These are phyloP conservation scores for Urochloa ruziziensis DNA, from an alignment of 176 grass and related monocot genomes.

Conservation along the genomic window DNA sequence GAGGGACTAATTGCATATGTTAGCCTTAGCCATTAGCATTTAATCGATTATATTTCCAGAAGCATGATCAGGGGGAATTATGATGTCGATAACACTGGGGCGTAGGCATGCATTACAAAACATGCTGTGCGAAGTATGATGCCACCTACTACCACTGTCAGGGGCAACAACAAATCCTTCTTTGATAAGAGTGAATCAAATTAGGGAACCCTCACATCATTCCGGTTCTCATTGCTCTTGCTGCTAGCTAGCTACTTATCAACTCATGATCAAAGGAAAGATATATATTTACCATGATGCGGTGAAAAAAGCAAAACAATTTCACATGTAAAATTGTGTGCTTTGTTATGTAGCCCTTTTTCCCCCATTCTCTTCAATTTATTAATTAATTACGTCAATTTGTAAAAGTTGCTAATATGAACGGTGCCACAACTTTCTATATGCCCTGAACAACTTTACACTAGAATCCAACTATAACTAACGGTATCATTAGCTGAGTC, in stretches of 20 bases:
- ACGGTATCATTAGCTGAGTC: slow-evolving; percentile 46
- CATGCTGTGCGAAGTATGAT: slow-evolving; percentile 47
- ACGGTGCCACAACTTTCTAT: slow-evolving; percentile 26
- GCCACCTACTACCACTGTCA: slow-evolving; percentile 57
- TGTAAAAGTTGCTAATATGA: slow-evolving; percentile 18
- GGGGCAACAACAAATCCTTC: slow-evolving; percentile 44
- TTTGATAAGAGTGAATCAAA: slow-evolving; percentile 44
- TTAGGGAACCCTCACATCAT: slow-evolving; percentile 50
- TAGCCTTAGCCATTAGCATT: slow-evolving; percentile 46
- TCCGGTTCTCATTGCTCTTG: slow-evolving; percentile 49
- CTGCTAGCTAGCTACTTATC: slow-evolving; percentile 42
- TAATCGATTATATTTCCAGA: slow-evolving; percentile 44
- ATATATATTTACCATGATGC: slow-evolving; percentile 26
- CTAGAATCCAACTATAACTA: slow-evolving; percentile 45
- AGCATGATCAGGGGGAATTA: slow-evolving; percentile 57
- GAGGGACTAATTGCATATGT: slow-evolving; percentile 50
- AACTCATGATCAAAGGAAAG: slow-evolving; percentile 42
- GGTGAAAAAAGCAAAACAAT: slow-evolving; percentile 3
- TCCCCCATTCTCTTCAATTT: background rate
- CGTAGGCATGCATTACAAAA: slow-evolving; percentile 52
- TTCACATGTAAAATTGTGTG: background rate
- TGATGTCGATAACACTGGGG: slow-evolving; percentile 52
- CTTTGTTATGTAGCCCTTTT: background rate
- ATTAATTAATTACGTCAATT: background rate
- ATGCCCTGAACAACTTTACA: slow-evolving; percentile 24